Evolutionary conservation across 371 early-diverging fungal genomes (phyloP).

Genomic region (Mortierella sp.): DNA sequence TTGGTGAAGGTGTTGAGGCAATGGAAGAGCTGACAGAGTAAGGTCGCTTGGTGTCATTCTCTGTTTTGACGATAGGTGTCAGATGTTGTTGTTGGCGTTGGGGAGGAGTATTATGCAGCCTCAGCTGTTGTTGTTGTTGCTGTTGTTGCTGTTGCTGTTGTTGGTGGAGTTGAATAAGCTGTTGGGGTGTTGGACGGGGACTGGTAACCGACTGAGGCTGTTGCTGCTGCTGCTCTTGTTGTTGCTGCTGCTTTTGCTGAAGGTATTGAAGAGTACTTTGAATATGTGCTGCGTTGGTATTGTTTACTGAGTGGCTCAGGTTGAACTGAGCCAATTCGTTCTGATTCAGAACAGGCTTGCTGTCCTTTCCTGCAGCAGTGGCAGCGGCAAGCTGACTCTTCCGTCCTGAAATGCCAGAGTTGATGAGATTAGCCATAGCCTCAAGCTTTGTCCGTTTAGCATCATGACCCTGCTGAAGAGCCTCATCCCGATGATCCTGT

Average conservation of each 20-base stretch:
- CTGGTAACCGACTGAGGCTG: background rate
- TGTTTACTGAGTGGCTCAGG: background rate
- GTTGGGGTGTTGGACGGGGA: background rate
- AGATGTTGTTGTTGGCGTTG: slow-evolving; percentile 18
- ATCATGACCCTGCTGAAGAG: slow-evolving; percentile 17
- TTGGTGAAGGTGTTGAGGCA: slow-evolving; percentile 33
- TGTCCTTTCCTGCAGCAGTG: slow-evolving; percentile 5
- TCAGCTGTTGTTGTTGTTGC: slow-evolving; percentile 18
- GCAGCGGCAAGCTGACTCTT: background rate
- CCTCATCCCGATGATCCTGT: background rate
- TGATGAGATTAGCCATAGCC: slow-evolving; percentile 42
- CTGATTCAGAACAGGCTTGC: slow-evolving; percentile 13
- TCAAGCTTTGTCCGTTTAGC: slow-evolving; percentile 44
- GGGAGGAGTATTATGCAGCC: slow-evolving; percentile 5
- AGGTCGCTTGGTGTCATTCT: background rate
- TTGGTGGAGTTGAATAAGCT: background rate
- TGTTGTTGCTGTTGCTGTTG: slow-evolving; percentile 7
- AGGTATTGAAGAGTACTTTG: background rate
- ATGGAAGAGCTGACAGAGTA: slow-evolving; percentile 12
- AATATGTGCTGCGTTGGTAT: background rate
- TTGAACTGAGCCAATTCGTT: slow-evolving; percentile 31
- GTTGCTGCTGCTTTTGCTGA: slow-evolving; percentile 13
- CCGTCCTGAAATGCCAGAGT: slow-evolving; percentile 20
- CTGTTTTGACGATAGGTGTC: background rate
- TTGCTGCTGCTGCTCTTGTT: background rate